Evolutionary conservation across 2,329 filamentous ascomycete genomes (phyloP).

Genomic region (Passalora sequoiae): DNA sequence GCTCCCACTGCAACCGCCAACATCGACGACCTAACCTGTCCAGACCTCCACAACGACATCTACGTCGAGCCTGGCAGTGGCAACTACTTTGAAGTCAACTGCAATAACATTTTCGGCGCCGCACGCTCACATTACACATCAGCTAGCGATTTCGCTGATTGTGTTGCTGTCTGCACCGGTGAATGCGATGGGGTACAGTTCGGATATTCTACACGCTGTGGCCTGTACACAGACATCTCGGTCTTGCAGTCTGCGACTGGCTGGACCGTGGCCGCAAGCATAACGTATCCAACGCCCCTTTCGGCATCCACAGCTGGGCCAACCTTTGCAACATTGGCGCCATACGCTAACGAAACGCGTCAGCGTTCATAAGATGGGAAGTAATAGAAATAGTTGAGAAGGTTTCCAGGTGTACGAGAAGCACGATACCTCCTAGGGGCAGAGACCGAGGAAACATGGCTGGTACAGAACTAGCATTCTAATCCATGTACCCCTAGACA

Average conservation of each 20-base stretch:
- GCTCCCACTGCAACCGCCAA: constrained; percentile 6
- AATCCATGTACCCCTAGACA: not conserved
- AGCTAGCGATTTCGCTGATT: constrained; percentile 17
- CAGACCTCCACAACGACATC: constrained; percentile 14
- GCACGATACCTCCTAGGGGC: not conserved
- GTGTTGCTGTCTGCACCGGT: constrained; percentile 19
- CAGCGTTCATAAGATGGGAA: not conserved
- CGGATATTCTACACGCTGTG: constrained; percentile 20
- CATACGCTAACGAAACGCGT: not conserved
- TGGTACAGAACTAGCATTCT: not conserved
- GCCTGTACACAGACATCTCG: constrained; percentile 19
- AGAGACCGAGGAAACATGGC: not conserved
- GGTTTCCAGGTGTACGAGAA: too few relatives aligned
- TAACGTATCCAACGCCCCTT: constrained; percentile 10
- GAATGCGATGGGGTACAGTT: constrained; percentile 21
- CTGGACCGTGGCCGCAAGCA: constrained; percentile 20
- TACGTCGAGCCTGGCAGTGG: constrained; percentile 14
- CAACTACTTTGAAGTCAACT: constrained; percentile 18
- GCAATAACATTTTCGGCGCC: constrained; percentile 19
- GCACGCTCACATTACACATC: constrained; percentile 17
- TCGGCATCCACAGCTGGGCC: constrained; percentile 1
- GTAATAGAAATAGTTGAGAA: not conserved
- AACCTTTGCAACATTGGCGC: not conserved
- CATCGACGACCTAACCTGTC: constrained; percentile 14
- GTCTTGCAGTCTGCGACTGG: constrained; percentile 15